Conservation (phyloP, 140 eudicot genomes). For the Flaveria floridana region DNA sequence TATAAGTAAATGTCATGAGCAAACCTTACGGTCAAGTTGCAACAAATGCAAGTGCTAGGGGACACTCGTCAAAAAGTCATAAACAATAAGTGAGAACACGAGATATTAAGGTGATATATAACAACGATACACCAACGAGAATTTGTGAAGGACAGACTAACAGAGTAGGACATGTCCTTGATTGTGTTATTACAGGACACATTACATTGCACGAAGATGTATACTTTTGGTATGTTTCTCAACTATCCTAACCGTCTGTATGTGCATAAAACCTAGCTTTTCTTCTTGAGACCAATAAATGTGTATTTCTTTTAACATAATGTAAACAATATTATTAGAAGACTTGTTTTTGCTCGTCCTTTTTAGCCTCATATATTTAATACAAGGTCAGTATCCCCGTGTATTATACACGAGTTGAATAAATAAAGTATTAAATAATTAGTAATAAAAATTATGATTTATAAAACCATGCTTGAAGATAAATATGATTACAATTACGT, state of each 20-base stretch:
- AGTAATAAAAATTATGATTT: no score
- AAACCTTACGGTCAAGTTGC: background rate
- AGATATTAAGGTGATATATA: no score
- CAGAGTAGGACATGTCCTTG: background rate
- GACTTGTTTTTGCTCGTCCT: background rate
- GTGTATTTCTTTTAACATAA: background rate
- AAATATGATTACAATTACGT: no score
- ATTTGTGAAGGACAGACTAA: background rate
- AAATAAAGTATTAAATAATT: no score
- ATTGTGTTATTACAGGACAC: background rate
- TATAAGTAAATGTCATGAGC: background rate
- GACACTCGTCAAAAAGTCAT: background rate
- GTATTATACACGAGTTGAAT: no score
- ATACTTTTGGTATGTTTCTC: background rate
- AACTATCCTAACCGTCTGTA: background rate
- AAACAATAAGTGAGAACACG: no score
- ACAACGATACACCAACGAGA: background rate
- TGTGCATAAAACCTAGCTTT: background rate
- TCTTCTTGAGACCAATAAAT: background rate
- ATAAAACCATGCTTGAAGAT: no score
- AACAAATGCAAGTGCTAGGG: background rate
- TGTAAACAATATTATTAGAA: background rate
- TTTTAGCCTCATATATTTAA: background rate
- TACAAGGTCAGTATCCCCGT: no score
- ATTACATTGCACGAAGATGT: background rate